These are phyloP conservation scores for Neobulgaria alba DNA, from an alignment of 2,329 filamentous ascomycete species.

Conservation along the genomic window DNA sequence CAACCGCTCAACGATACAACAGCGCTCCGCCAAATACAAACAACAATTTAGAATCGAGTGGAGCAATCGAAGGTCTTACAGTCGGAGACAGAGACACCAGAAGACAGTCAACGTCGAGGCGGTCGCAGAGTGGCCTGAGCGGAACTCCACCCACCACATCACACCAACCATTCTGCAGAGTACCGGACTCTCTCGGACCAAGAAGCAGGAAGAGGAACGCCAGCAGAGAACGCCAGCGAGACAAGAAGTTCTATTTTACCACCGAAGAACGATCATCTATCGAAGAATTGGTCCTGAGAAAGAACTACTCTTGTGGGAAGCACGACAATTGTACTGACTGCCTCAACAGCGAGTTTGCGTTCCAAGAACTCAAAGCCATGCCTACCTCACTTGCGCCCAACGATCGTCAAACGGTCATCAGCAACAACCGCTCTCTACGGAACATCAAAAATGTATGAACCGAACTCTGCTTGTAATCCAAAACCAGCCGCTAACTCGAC, in stretches of 20 bases:
- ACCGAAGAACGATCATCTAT: neutral
- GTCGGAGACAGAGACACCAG: too few species aligned
- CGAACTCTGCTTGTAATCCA: too few species aligned
- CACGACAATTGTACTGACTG: constrained; percentile 22
- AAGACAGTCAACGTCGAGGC: too few species aligned
- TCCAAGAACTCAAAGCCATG: constrained; percentile 22
- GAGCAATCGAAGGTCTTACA: too few species aligned
- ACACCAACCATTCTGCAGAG: too few species aligned
- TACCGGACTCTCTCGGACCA: neutral
- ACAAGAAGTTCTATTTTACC: neutral
- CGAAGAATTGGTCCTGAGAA: neutral
- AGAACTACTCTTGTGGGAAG: neutral
- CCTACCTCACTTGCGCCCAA: constrained; percentile 23
- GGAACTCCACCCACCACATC: too few species aligned
- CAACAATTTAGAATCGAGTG: too few species aligned
- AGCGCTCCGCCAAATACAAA: too few species aligned
- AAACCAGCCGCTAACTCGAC: constrained; percentile 12
- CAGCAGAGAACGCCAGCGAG: neutral
- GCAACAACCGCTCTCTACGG: constrained; percentile 27
- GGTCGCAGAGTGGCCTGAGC: too few species aligned
- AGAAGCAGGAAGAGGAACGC: neutral
- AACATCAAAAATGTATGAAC: constrained; percentile 29
- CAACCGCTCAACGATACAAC: too few species aligned
- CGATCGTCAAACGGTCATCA: constrained; percentile 28
- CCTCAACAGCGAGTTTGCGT: constrained; percentile 17